Evolutionary conservation across 2,329 filamentous ascomycete species (phyloP), one percentile per base, ranked within the genome.

Genomic region (Helotiales sp.): DNA sequence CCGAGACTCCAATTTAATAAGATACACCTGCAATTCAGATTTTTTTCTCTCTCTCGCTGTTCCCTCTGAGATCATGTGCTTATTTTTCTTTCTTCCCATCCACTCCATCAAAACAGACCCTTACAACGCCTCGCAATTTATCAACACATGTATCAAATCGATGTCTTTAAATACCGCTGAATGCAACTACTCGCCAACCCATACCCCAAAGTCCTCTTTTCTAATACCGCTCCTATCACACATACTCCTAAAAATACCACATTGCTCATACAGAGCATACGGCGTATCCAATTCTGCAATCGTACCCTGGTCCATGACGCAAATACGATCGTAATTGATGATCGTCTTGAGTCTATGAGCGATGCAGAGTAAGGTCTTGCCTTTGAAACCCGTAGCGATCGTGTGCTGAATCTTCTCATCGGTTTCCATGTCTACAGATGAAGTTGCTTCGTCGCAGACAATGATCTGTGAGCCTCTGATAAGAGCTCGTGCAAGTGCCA

Each of bases 401-500:
- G 94, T 97, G 64, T 84, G 83, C 79, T 98, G 95, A 77, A 98
- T 97, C 85, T 96, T 96, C 79, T 93, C 91, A 77, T 99, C 96
- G 2, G 95, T 98, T 77, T 97, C 95, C 84, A 97, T 96, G 79
- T 98, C 95, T 7, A 98, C 94, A 0, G 88, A 92, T 1, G 90
- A 93, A 0, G 96, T 99, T 0, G 96, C 96, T 80, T 99, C 96
- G 82, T 99, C 96, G 79, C 95, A 97, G 59, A 99, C 90, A 74
- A 98, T 97, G 80, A 98, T 97, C 73, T 91, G 93, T 0, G 90
- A 91, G 50, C 90, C 89, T 43, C 95, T 89, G 4, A 98, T 95
- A 2, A 99, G 87, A 0, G 96, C 96, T 0, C 96, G 89, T 0
- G 94, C 94, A 0, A 99, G 85, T 0, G 96, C 96, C 91, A 98